Base-by-base conservation (phyloP, 1,284 basidiomycete genomes). In the Cryptococcus neoformans region DNA sequence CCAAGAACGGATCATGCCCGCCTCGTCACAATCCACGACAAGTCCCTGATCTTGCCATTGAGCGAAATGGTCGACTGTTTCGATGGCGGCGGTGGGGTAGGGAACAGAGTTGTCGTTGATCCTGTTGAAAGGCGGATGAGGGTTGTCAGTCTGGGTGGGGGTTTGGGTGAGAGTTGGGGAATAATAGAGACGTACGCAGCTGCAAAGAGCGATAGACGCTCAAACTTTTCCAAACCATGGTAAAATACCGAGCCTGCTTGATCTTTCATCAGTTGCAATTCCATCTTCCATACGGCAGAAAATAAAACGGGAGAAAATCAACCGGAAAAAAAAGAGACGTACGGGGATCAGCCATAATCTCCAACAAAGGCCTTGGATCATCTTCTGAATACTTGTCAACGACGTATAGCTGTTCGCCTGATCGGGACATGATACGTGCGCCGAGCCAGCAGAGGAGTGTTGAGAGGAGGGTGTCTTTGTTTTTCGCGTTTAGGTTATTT, bases 321-420 rank as follows among this genome's bases (percentile, higher is more conserved):
- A 54, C 41, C 16, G 36, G 35, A 49, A 35, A 28, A 35, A 28
- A n/a, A n/a, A n/a, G 16, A 28, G 10, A 74, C 84, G 64, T 66
- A 88, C 89, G 81, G 62, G 89, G 87, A 76, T 94, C 90, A 2
- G 89, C 87, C 86, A 95, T 89, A 57, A 92, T 84, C 58, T 90
- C 85, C 17, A 94, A 72, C 5, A 95, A 73, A 2, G 90, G 84
- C 52, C 87, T 80, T 2, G 86, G 87, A 54, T 81, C 70, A 37
- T 70, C 82, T 1, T 81, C 80, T 0, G 85, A 84, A 83, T 88
- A 94, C 58, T 82, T 83, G 74, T 95, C 92, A 0, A 80, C 81
- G 46, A 82, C 84, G 69, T 85, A 89, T 54, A 92, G 85, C 65
- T 92, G 90, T 64, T 89, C 84, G 6, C 92, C 92, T 0, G 92